Percentiles rank a stretch among this genome's conserved stretches.
Conservation (phyloP, 2,329 filamentous ascomycete genomes). For the Thielaviopsis punctulata region DNA sequence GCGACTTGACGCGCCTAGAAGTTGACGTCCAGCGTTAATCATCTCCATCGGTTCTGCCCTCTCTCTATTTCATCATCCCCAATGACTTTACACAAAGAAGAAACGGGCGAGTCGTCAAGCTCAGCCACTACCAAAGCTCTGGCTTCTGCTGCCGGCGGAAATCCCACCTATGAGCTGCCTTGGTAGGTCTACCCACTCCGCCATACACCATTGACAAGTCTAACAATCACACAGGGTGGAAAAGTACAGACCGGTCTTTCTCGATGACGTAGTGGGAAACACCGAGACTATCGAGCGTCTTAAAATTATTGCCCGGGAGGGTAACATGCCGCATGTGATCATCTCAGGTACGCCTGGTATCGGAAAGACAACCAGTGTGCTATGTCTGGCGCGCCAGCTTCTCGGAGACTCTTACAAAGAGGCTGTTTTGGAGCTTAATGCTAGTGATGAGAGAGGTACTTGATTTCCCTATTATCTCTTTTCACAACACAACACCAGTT, state of each 20-base stretch:
- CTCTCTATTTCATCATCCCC: neutral
- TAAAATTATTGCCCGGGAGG: constrained; percentile 96
- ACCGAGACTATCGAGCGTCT: constrained; percentile 92
- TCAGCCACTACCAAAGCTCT: constrained; percentile 40
- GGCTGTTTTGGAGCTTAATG: constrained; percentile 89
- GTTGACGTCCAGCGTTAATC: neutral
- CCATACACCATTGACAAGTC: constrained; percentile 7
- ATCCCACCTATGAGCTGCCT: constrained; percentile 54
- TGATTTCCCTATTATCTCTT: constrained; percentile 21
- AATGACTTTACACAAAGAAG: constrained; percentile 36
- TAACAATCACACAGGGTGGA: constrained; percentile 55
- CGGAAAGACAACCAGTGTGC: constrained; percentile 89
- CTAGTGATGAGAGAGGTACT: constrained; percentile 76
- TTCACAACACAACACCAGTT: neutral
- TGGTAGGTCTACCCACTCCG: constrained; percentile 34
- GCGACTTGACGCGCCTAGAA: constrained; percentile 4
- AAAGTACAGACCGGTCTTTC: constrained; percentile 87
- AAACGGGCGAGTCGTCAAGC: constrained; percentile 43
- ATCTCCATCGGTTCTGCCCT: neutral
- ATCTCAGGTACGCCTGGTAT: constrained; percentile 99
- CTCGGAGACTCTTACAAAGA: constrained; percentile 92
- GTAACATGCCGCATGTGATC: constrained; percentile 98
- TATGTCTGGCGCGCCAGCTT: constrained; percentile 82
- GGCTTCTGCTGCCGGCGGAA: constrained; percentile 31
- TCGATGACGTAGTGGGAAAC: constrained; percentile 95